A percentile compares a stretch with the other conserved stretches of the same genome.
These are phyloP conservation scores for Candida fluviatilis DNA, from an alignment of 805 yeast species.

Conservation along the genomic window DNA sequence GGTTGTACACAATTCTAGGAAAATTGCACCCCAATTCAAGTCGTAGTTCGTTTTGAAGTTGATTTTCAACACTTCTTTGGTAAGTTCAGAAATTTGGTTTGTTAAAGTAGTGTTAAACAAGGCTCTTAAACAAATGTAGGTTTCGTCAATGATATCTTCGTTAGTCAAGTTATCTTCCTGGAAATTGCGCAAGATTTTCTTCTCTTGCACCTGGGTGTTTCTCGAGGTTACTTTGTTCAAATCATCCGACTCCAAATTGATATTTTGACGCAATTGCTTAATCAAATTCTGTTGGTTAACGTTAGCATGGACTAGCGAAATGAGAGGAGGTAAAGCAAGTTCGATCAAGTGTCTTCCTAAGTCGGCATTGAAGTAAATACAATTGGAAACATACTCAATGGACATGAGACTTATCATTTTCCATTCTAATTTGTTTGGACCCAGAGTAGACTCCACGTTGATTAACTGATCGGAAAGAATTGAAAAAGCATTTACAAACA, in stretches of 20 bases:
- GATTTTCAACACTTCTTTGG: conserved; percentile 45
- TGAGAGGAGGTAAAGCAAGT: conserved; percentile 34
- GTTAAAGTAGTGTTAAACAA: conserved; percentile 63
- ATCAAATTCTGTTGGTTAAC: conserved; percentile 17
- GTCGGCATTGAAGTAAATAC: conserved; percentile 30
- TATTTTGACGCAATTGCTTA: conserved; percentile 20
- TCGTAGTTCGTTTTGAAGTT: conserved; percentile 29
- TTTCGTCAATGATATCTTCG: conserved; percentile 42
- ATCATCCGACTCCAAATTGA: conserved; percentile 23
- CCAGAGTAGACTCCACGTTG: conserved; percentile 11
- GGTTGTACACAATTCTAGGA: conserved; percentile 62
- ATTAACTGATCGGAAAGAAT: conserved; percentile 21
- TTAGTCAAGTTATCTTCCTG: conserved; percentile 34
- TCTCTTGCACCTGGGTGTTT: conserved; percentile 20
- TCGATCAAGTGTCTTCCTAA: conserved; percentile 26
- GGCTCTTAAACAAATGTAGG: conserved; percentile 47
- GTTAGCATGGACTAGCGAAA: conserved; percentile 27
- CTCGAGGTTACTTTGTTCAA: conserved; percentile 17
- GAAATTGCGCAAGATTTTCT: conserved; percentile 20
- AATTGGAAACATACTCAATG: conserved; percentile 33
- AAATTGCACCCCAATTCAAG: conserved; percentile 47
- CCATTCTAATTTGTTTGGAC: conserved; percentile 44
- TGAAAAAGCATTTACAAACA: conserved; percentile 47
- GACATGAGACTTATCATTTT: conserved; percentile 37
- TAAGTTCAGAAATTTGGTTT: conserved; percentile 55